These are phyloP conservation scores for Blastocladiella emersonii DNA, from an alignment of 371 early-diverging fungal genomes.

Conservation along the genomic window DNA sequence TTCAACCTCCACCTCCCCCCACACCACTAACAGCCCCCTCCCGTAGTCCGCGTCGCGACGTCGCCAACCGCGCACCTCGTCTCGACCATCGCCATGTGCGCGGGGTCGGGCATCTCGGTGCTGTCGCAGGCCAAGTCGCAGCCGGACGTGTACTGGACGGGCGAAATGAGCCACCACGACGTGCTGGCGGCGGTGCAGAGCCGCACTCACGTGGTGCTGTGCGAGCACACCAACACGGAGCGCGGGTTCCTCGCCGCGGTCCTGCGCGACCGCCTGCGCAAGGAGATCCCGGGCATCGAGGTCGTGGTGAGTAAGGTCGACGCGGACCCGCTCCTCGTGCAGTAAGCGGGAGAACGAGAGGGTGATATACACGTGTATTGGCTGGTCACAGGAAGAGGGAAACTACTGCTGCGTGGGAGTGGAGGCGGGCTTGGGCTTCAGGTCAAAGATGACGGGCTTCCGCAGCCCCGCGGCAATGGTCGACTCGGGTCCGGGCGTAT, in stretches of 20 bases:
- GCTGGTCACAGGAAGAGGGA: no score
- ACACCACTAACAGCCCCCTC: neutral
- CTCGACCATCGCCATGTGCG: slow-evolving; percentile 78
- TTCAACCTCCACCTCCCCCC: neutral
- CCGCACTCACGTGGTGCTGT: slow-evolving; percentile 71
- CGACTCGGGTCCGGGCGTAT: no score
- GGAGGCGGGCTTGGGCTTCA: no score
- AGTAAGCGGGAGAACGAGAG: no score
- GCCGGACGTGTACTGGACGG: slow-evolving; percentile 79
- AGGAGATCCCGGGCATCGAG: slow-evolving; percentile 33
- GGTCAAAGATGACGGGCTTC: no score
- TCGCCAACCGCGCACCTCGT: slow-evolving; percentile 26
- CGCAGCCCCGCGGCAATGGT: no score
- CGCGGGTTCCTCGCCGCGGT: slow-evolving; percentile 72
- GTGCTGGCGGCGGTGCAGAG: slow-evolving; percentile 61
- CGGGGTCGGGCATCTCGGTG: slow-evolving; percentile 67
- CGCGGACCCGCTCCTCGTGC: slow-evolving; percentile 43
- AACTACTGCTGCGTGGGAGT: no score
- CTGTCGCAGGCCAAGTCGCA: slow-evolving; percentile 26
- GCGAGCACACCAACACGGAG: slow-evolving; percentile 90
- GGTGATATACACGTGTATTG: no score
- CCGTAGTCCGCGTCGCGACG: slow-evolving; percentile 55
- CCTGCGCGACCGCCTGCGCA: slow-evolving; percentile 45
- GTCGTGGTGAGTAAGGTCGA: slow-evolving; percentile 53
- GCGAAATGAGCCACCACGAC: slow-evolving; percentile 90